phyloP scores from a whole-genome alignment of 371 early-diverging fungal genomes.

The Syncephalastrum contaminatum region DNA sequence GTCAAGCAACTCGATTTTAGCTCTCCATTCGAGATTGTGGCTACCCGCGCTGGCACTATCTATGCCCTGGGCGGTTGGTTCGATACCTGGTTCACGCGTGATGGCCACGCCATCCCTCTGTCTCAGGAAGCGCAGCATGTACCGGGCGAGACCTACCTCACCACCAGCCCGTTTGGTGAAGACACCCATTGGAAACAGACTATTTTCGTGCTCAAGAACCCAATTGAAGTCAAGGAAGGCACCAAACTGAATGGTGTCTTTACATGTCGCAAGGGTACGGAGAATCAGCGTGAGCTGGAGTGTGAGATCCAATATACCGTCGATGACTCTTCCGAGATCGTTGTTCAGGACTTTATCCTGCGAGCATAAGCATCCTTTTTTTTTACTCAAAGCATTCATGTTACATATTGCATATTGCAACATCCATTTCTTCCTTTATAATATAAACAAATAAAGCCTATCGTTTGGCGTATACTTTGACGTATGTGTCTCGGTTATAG shows the following conservation, averaged over 20 bases:
- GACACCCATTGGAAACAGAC: slow-evolving; percentile 78
- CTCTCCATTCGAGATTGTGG: slow-evolving; percentile 59
- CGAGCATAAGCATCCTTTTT: slow-evolving; percentile 11
- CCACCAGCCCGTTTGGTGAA: slow-evolving; percentile 70
- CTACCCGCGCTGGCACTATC: slow-evolving; percentile 59
- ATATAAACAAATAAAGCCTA: too few relatives aligned
- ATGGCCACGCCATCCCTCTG: slow-evolving; percentile 50
- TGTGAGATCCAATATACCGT: slow-evolving; percentile 55
- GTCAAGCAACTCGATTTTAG: slow-evolving; percentile 52
- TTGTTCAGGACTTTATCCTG: slow-evolving; percentile 31
- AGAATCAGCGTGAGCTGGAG: slow-evolving; percentile 63
- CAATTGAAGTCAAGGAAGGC: slow-evolving; percentile 45
- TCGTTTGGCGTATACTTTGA: too few relatives aligned
- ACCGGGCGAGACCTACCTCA: slow-evolving; percentile 48
- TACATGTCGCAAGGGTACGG: slow-evolving; percentile 52
- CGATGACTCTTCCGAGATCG: slow-evolving; percentile 18
- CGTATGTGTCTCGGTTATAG: too few relatives aligned
- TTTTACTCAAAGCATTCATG: background rate
- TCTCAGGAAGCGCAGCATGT: slow-evolving; percentile 35
- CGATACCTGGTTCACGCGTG: slow-evolving; percentile 81
- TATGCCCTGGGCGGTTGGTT: slow-evolving; percentile 84
- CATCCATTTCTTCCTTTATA: background rate
- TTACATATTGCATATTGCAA: background rate
- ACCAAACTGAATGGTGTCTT: slow-evolving; percentile 51
- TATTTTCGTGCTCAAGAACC: slow-evolving; percentile 52